Base-by-base conservation (phyloP, 1,284 basidiomycete genomes). In the Irpex rosettiformis region DNA sequence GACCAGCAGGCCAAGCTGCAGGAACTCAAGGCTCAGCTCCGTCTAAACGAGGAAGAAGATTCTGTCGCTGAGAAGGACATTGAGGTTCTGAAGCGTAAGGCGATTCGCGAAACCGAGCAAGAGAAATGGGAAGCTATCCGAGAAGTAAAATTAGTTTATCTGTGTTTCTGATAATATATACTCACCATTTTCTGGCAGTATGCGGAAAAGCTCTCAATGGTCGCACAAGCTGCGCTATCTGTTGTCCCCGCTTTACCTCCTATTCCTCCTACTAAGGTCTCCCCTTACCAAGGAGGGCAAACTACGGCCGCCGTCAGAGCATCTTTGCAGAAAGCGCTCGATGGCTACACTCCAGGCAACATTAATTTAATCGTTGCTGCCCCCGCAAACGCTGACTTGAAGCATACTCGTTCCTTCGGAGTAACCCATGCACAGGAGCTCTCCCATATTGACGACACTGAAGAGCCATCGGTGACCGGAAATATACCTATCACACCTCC, bases 361-460 rank as follows among this genome's bases (percentile, higher is more conserved):
- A 79, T 82, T 62, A 78, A 77, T 27, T 76, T 90, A 16, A 73
- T 75, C 28, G 68, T 78, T 24, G 79, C 77, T 6, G 62, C 64
- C 11, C 63, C 73, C 18, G 66, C 73, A 25, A 75, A 75, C 4
- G 72, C 77, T n/a, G 84, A 87, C 65, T 76, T 90, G 40, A 77
- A 78, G 56, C 77, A 93, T 65, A 89, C 88, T 0, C 82, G 81
- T 56, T 89, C 86, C 70, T 93, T 93, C 66, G 90, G 90, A 7
- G 87, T 87, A 70, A 91, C 85, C 43, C 90, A 93, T 67, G 88
- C 87, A 1, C 78, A 75, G 45, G 91, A 93, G 72, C 77, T 93
- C 22, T 80, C 78, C 13, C 78, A 75, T 62, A 85, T 90, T 58
- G 71, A 72, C 53, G 16, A 16, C 16, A 72, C 78, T 4, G 68